These are phyloP conservation scores for Pyrenophora teres DNA, from an alignment of 2,329 filamentous ascomycete species.

Conservation along the genomic window DNA sequence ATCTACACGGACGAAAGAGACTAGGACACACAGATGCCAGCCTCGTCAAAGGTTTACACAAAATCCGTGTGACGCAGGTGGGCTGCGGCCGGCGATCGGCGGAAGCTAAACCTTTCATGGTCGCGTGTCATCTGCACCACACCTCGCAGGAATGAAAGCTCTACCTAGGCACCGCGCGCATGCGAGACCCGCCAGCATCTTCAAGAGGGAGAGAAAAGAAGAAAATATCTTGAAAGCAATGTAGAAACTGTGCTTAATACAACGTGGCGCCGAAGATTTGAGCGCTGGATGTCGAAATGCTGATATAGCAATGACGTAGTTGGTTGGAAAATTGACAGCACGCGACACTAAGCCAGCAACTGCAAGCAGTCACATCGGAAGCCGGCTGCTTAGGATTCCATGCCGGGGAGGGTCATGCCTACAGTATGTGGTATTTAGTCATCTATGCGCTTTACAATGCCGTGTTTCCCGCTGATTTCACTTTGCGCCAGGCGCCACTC, in stretches of 20 bases:
- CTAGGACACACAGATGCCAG: too few relatives aligned
- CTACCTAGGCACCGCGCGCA: too few relatives aligned
- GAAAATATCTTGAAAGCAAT: too few relatives aligned
- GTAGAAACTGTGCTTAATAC: too few relatives aligned
- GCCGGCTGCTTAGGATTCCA: constrained; percentile 11
- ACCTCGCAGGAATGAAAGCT: not conserved
- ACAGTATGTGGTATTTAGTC: too few relatives aligned
- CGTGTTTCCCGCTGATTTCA: constrained; percentile 16
- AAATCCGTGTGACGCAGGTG: not conserved
- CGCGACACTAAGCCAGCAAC: constrained; percentile 1
- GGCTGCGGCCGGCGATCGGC: constrained; percentile 4
- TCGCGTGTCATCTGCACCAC: not conserved
- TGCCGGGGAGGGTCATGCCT: not conserved
- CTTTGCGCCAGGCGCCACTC: not conserved
- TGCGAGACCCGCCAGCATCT: too few relatives aligned
- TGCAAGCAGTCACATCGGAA: constrained; percentile 7
- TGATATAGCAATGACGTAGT: constrained; percentile 10
- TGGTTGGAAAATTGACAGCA: constrained; percentile 3
- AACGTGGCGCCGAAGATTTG: not conserved
- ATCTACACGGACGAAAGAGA: too few relatives aligned
- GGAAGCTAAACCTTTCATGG: constrained; percentile 11
- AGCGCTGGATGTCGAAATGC: not conserved
- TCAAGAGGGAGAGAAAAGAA: too few relatives aligned
- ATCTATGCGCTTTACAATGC: constrained; percentile 2
- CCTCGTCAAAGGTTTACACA: not conserved